phyloP scores from a whole-genome alignment of 768 basidiomycete species.

The Rubroboletus pulcherrimus region DNA sequence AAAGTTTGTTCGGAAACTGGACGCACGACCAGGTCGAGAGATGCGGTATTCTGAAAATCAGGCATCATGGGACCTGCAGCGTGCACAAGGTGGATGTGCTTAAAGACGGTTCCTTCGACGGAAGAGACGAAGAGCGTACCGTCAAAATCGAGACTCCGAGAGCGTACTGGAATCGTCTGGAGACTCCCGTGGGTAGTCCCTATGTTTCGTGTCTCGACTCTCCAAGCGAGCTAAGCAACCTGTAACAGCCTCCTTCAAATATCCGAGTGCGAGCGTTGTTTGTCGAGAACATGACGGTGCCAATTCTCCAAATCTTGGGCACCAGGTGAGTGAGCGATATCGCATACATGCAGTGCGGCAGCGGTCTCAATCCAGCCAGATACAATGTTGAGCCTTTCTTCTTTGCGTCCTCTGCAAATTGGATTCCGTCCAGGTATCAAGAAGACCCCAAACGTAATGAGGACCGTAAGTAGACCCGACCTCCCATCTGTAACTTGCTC shows the following conservation, averaged over 20 bases:
- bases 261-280: conserved; percentile 49
- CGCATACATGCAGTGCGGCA: background rate
- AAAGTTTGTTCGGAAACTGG: conserved; percentile 35
- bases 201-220: background rate
- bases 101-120: conserved; percentile 16
- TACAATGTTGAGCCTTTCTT: conserved; percentile 63
- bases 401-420: conserved; percentile 59
- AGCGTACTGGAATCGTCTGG: conserved; percentile 31
- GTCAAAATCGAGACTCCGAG: conserved; percentile 13
- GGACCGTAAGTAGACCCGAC: conserved; percentile 47
- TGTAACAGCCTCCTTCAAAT: conserved; percentile 28
- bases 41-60: conserved; percentile 25
- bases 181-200: conserved; percentile 31
- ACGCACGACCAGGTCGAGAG: conserved; percentile 30
- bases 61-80: conserved; percentile 4
- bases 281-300: conserved; percentile 47
- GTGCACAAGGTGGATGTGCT: conserved; percentile 27
- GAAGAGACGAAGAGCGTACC: background rate
- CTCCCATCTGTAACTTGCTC: conserved; percentile 19
- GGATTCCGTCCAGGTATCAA: conserved; percentile 66
- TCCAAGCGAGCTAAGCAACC: background rate
- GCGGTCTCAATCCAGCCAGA: conserved; percentile 23
- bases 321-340: conserved; percentile 38
- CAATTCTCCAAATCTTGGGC: conserved; percentile 54
- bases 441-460: conserved; percentile 40